These are phyloP conservation scores for Saccharomycopsis vini DNA, from an alignment of 805 yeast genomes.

Conservation along the genomic window DNA sequence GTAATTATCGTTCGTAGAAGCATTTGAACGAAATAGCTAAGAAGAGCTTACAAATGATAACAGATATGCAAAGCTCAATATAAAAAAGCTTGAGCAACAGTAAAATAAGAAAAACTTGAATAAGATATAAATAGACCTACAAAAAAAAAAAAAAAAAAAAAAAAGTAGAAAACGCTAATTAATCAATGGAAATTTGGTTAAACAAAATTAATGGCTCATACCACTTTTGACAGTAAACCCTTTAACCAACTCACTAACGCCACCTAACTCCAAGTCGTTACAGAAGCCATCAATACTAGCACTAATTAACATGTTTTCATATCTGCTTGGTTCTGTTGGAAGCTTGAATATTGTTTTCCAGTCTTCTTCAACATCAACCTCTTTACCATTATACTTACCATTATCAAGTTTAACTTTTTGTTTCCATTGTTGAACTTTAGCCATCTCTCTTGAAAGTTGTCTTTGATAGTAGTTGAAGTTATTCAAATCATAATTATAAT, in stretches of 20 bases:
- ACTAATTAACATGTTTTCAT: constrained; percentile 59
- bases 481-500: constrained; percentile 68
- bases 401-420: constrained; percentile 60
- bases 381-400: constrained; percentile 39
- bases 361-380: constrained; percentile 40
- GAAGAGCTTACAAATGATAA: no score
- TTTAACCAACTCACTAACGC: constrained; percentile 58
- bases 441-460: constrained; percentile 57
- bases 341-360: constrained; percentile 60
- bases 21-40: no score
- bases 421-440: constrained; percentile 68
- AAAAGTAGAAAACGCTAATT: neutral
- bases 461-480: constrained; percentile 78
- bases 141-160: neutral
- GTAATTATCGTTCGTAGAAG: no score
- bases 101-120: no score
- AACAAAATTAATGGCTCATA: constrained; percentile 30
- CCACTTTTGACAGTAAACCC: constrained; percentile 50
- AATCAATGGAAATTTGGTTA: no score
- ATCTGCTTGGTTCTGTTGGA: constrained; percentile 68
- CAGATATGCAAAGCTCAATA: no score
- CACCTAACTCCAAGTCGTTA: constrained; percentile 60
- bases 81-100: no score
- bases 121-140: neutral
- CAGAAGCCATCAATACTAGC: constrained; percentile 65